Percentiles rank a stretch among this genome's conserved stretches.
phyloP scores from a whole-genome alignment of 2,329 filamentous ascomycete species.

The Microcyclospora pomicola region DNA sequence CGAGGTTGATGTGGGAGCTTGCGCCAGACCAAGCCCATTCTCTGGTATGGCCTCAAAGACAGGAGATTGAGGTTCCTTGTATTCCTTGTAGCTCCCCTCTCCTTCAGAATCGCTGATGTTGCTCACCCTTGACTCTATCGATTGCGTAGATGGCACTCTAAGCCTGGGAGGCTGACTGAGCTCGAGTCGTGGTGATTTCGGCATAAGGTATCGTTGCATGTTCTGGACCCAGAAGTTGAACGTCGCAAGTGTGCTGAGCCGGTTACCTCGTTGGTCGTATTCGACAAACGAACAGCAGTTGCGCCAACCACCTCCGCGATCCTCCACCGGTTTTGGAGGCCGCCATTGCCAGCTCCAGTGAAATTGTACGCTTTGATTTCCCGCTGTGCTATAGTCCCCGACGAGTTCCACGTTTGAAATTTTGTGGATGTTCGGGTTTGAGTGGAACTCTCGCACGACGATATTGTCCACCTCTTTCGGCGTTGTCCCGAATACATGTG shows the following conservation, averaged over 20 bases:
- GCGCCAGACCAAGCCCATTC: slow-evolving; percentile 29
- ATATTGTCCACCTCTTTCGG: slow-evolving; percentile 81
- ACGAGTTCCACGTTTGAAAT: slow-evolving; percentile 91
- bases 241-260: slow-evolving; percentile 72
- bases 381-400: slow-evolving; percentile 77
- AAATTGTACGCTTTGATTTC: slow-evolving; percentile 73
- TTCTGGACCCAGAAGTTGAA: slow-evolving; percentile 93
- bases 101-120: slow-evolving; percentile 51
- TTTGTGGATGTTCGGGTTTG: slow-evolving; percentile 93
- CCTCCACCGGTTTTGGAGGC: slow-evolving; percentile 67
- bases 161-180: slow-evolving; percentile 43
- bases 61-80: slow-evolving; percentile 33
- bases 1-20: slow-evolving; percentile 29
- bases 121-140: slow-evolving; percentile 69
- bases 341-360: slow-evolving; percentile 97
- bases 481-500: slow-evolving; percentile 80
- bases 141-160: slow-evolving; percentile 74
- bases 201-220: slow-evolving; percentile 22
- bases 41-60: slow-evolving; percentile 35
- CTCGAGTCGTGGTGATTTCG: slow-evolving; percentile 50
- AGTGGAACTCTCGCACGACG: slow-evolving; percentile 88
- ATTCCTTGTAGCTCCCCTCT: slow-evolving; percentile 27
- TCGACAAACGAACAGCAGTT: slow-evolving; percentile 96
- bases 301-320: slow-evolving; percentile 82
- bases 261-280: slow-evolving; percentile 86